Conservation (phyloP, 306 rosid genomes). For the Biancaea sappan region DNA sequence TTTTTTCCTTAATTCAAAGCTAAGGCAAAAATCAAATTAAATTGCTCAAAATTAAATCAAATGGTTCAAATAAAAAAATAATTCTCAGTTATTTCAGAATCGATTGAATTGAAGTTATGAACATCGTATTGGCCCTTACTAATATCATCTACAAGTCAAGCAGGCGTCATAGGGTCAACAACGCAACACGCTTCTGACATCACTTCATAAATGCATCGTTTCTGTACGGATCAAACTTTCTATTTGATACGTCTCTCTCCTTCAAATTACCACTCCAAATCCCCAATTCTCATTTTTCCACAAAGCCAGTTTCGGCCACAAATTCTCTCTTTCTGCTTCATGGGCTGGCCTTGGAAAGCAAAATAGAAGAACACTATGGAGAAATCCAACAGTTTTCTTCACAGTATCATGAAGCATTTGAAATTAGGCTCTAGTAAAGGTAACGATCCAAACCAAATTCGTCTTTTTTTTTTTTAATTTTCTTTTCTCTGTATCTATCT, state of each 20-base stretch:
- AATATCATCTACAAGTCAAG: not conserved
- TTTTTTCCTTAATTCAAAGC: too few species aligned
- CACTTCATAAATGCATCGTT: not conserved
- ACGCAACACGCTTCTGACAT: not conserved
- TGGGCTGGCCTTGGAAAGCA: slow-evolving; percentile 45
- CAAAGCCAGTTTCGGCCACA: not conserved
- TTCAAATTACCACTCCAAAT: not conserved
- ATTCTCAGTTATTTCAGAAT: too few species aligned
- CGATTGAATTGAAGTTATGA: too few species aligned
- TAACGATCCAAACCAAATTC: slow-evolving; percentile 34
- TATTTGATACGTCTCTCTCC: too few species aligned
- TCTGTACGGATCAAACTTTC: not conserved
- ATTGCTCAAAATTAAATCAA: too few species aligned
- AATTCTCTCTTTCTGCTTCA: slow-evolving; percentile 25
- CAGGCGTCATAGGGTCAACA: not conserved
- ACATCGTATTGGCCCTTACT: too few species aligned
- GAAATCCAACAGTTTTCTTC: slow-evolving; percentile 58
- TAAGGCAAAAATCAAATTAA: too few species aligned
- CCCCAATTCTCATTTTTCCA: not conserved
- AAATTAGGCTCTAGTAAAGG: slow-evolving; percentile 56
- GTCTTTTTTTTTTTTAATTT: not conserved
- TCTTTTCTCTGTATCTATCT: not conserved
- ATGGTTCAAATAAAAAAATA: too few species aligned
- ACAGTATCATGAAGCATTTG: slow-evolving; percentile 48
- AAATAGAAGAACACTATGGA: slow-evolving; percentile 38